phyloP scores from a whole-genome alignment of 371 early-diverging fungal species.

The Parasitella parasitica region DNA sequence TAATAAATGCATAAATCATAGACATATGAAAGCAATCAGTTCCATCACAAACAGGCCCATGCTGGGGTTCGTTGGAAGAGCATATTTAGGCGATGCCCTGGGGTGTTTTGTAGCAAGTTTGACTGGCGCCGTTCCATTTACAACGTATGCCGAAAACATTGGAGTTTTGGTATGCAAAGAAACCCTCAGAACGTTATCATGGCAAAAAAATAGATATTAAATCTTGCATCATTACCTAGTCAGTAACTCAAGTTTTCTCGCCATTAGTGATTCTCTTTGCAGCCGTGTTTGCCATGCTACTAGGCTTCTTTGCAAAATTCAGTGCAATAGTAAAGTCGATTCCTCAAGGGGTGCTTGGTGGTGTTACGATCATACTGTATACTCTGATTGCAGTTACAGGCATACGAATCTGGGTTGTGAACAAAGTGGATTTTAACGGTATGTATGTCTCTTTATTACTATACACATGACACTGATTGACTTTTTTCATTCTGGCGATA shows the following conservation, averaged over 20 bases:
- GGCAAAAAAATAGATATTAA: too few relatives aligned
- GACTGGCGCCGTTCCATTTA: conserved; percentile 46
- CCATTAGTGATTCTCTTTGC: conserved; percentile 41
- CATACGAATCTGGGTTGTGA: conserved; percentile 45
- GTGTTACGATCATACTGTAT: conserved; percentile 41
- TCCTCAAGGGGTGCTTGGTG: conserved; percentile 46
- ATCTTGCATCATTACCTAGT: not conserved
- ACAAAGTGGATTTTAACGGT: conserved; percentile 35
- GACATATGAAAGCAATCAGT: conserved; percentile 55
- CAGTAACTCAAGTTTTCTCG: conserved; percentile 45
- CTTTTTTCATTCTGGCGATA: too few relatives aligned
- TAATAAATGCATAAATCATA: not conserved
- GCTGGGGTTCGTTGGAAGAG: conserved; percentile 46
- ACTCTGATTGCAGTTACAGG: conserved; percentile 47
- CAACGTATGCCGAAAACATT: conserved; percentile 61
- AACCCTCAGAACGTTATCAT: not conserved
- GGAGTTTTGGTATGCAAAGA: conserved; percentile 34
- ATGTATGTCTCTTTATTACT: too few relatives aligned
- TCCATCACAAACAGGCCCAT: conserved; percentile 42
- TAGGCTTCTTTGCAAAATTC: conserved; percentile 47
- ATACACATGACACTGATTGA: too few relatives aligned
- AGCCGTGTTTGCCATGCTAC: conserved; percentile 34
- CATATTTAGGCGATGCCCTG: conserved; percentile 56
- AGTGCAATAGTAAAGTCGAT: conserved; percentile 44
- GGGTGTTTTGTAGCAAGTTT: conserved; percentile 46